Evolutionary conservation across 208 protist species (phyloP), one percentile per base, ranked within the genome.

Genomic region (Giardia duodenalis): DNA sequence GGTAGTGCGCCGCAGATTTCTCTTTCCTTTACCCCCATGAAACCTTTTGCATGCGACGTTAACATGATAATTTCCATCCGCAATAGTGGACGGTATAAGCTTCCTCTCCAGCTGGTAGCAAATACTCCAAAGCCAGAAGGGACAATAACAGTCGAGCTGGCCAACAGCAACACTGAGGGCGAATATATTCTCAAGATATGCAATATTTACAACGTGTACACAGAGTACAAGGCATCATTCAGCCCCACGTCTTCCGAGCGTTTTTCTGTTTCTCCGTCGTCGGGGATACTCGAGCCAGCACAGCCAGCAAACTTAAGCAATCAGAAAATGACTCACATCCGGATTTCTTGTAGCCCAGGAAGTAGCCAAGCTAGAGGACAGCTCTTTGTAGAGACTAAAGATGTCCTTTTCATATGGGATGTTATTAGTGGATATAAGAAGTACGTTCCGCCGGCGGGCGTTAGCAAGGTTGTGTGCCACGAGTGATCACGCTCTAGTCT

Each of bases 351-450:
- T 48, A 42, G n/a, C n/a, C 2, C 44, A 2, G 88, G 88, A n/a
- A 91, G 1, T 2, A 47, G 1, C 1, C n/a, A 47, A 1, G 88
- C 88, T 0, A 46, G 88, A n/a, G 88, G 88, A 30, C 45, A 91
- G n/a, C 44, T 91, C 2, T 4, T 91, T 19, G 45, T 91, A 48
- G 88, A 91, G 47, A 91, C 88, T 2, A 91, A 91, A n/a, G 88
- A 91, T 47, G 45, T 91, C 4, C 2, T 91, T 1, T 91, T 91
- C 88, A 91, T 91, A 0, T 91, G 88, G 88, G 88, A 91, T 45
- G 88, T 91, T 42, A 48, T 91, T 47, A 47, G 43, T 47, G 88
- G 88, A 19, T 91, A 67, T n/a, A 91, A 91, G 88, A 91, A 91
- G 45, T 91, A 91, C 45, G 88, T 91, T 1, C 88, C 88, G 19